Evolutionary conservation across 2,329 filamentous ascomycete genomes (phyloP), one percentile per base, ranked within the genome.

Genomic region (Pyrenophora seminiperda): DNA sequence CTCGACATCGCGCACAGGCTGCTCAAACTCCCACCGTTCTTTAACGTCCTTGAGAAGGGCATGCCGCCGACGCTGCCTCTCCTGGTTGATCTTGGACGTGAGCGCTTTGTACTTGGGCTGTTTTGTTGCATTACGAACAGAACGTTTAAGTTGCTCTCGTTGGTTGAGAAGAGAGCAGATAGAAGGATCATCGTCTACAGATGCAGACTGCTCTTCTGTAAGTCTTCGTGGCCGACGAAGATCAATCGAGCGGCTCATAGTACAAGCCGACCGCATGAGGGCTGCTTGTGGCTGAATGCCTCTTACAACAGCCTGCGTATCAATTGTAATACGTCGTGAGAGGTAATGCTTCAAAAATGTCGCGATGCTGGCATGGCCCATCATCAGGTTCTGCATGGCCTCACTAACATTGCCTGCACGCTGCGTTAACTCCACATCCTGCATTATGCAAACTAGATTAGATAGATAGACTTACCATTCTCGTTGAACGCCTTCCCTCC

Each of bases 401-500:
- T 71, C 56, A 45, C 66, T 71, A 24, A 71, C 54, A 5, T 64
- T 62, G 3, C 49, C 57, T 66, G 39, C 18, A 4, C 29, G 48
- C 4, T 49, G 47, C 14, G 11, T 57, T 56, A 57, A 38, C 32
- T 15, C 34, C 36, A 27, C 15, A 46, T 46, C 24, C 14, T 49
- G 11, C 11, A 39, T 32, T 10, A 43, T 20, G 11, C 1, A n/a
- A 9, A 14, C 39, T 42, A 6, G 11, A 43, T 49, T 24, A 1
- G 36, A 41, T 4, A 36, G 24, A 31, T 47, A 7, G 29, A 70
- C 39, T 66, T 59, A 76, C 67, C 22, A 47, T 70, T 75, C 36
- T 71, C 48, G 50, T 76, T 74, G 38, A 76, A 73, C 4, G 60
- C 68, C 50, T 75, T 75, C 13, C 67, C 67, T 58, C 38, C 58